Conservation (phyloP, 1,284 basidiomycete species). For the Somion occarium region DNA sequence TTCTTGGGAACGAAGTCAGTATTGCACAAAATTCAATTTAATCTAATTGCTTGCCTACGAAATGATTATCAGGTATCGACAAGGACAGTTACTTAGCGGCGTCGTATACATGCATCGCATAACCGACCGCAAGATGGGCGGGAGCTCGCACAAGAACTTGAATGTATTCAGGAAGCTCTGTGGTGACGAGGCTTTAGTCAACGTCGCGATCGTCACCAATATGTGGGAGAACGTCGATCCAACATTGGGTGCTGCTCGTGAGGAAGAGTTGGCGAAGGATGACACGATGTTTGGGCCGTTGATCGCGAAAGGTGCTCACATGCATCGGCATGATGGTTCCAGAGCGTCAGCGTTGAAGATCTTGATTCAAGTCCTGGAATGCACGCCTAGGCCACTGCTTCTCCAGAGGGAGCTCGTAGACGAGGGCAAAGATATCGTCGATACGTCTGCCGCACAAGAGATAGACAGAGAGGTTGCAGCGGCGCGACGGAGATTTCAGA, state of each 20-base stretch:
- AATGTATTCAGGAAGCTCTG: slow-evolving; percentile 44
- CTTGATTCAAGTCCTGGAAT: slow-evolving; percentile 4
- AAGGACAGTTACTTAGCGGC: slow-evolving; percentile 36
- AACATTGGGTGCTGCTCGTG: background rate
- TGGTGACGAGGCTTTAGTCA: slow-evolving; percentile 39
- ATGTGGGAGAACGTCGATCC: slow-evolving; percentile 43
- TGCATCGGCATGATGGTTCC: slow-evolving; percentile 11
- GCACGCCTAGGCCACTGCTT: slow-evolving; percentile 5
- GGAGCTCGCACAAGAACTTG: slow-evolving; percentile 43
- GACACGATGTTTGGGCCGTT: slow-evolving; percentile 7
- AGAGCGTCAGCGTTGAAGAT: slow-evolving; percentile 7
- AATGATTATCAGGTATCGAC: slow-evolving; percentile 35
- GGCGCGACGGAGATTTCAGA: slow-evolving; percentile 1
- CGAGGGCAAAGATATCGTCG: slow-evolving; percentile 8
- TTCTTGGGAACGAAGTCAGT: background rate
- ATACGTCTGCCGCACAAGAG: slow-evolving; percentile 9
- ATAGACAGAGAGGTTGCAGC: slow-evolving; percentile 4
- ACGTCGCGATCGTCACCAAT: slow-evolving; percentile 44
- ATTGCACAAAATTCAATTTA: no score
- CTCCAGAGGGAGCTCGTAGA: slow-evolving; percentile 14
- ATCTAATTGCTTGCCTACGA: no score
- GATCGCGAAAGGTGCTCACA: slow-evolving; percentile 13
- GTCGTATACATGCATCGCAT: slow-evolving; percentile 52
- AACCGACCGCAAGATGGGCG: slow-evolving; percentile 43
- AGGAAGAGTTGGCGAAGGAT: slow-evolving; percentile 5